These are phyloP conservation scores for Geotrichum australiense DNA, from an alignment of 1,139 yeast species.

Conservation along the genomic window DNA sequence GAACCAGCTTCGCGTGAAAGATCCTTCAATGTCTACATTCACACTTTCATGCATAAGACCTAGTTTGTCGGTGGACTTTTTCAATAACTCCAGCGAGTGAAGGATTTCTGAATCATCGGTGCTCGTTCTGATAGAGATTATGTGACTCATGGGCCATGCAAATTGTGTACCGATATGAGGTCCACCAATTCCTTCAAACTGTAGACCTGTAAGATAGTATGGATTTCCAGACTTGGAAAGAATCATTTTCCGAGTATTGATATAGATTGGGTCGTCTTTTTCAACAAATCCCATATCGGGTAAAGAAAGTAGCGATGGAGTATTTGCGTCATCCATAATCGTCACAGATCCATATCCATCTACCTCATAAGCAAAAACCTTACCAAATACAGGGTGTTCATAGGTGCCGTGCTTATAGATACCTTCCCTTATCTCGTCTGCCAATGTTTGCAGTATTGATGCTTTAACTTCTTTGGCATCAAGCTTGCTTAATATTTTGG, in stretches of 20 bases:
- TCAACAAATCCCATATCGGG: slow-evolving; percentile 71
- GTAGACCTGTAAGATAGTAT: slow-evolving; percentile 55
- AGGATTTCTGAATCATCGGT: slow-evolving; percentile 63
- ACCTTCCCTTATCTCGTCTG: slow-evolving; percentile 46
- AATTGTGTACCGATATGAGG: slow-evolving; percentile 77
- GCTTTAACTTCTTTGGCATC: slow-evolving; percentile 24
- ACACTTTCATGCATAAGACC: slow-evolving; percentile 86
- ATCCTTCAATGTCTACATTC: slow-evolving; percentile 47
- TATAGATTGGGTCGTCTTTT: slow-evolving; percentile 51
- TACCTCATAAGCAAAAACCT: slow-evolving; percentile 80
- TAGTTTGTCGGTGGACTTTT: slow-evolving; percentile 58
- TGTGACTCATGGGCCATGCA: slow-evolving; percentile 89
- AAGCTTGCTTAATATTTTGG: slow-evolving; percentile 24
- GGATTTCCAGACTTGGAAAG: slow-evolving; percentile 69
- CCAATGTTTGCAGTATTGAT: slow-evolving; percentile 34
- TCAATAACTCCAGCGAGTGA: slow-evolving; percentile 44
- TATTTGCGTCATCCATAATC: slow-evolving; percentile 86
- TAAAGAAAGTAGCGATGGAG: slow-evolving; percentile 73
- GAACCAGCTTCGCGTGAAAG: slow-evolving; percentile 72
- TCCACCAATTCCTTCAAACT: slow-evolving; percentile 77
- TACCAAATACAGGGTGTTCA: slow-evolving; percentile 61
- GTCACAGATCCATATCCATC: slow-evolving; percentile 76
- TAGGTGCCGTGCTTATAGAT: slow-evolving; percentile 58
- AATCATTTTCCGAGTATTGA: slow-evolving; percentile 74
- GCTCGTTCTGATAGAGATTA: slow-evolving; percentile 67